phyloP scores from a whole-genome alignment of 305 asterid species.

The Solanum hybrid region DNA sequence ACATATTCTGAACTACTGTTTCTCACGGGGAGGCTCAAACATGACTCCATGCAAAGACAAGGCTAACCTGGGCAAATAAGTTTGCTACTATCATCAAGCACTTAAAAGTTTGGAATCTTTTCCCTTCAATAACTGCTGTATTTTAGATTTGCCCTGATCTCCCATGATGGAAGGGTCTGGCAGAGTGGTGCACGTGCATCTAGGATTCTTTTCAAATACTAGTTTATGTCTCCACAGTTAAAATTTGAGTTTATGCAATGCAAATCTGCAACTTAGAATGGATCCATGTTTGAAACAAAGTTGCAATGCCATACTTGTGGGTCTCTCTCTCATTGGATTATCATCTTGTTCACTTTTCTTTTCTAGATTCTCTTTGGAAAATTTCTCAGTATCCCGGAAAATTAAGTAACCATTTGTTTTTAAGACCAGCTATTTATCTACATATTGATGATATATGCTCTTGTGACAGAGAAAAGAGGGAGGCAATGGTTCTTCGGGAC shows the following conservation, averaged over 20 bases:
- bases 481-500: constrained; percentile 49
- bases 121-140: neutral
- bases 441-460: constrained; percentile 12
- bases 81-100: neutral
- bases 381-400: neutral
- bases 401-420: neutral
- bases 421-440: neutral
- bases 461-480: constrained; percentile 50
- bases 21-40: neutral
- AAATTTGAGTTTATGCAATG: neutral
- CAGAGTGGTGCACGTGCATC: neutral
- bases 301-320: neutral
- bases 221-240: neutral
- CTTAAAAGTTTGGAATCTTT: neutral
- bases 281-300: neutral
- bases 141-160: neutral
- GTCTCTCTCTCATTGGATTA: neutral
- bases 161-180: neutral
- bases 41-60: neutral
- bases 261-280: neutral
- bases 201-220: neutral
- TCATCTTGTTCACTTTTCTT: neutral
- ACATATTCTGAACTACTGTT: neutral
- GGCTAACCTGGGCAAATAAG: neutral
- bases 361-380: neutral